A percentile compares a stretch with the other conserved stretches of the same genome.
phyloP scores from a whole-genome alignment of 148 eudicot species.

The Fallopia convolvulus region DNA sequence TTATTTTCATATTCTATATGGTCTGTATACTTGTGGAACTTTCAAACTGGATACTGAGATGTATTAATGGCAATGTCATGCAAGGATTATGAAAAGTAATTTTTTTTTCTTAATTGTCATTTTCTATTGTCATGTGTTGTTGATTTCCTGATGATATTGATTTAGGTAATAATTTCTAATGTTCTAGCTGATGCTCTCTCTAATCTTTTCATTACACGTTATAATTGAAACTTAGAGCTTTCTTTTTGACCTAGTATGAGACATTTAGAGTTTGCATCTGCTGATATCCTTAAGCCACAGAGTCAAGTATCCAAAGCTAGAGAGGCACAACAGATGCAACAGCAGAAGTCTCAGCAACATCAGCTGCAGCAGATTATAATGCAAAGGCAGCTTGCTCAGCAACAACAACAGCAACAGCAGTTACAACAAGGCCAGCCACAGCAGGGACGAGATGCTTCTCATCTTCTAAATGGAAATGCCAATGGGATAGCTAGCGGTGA shows the following conservation, averaged over 20 bases:
- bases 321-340: conserved; percentile 37
- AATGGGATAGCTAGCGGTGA: conserved; percentile 36
- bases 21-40: not conserved
- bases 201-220: not conserved
- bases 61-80: not conserved
- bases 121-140: not conserved
- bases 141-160: not conserved
- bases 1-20: not conserved
- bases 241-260: not conserved
- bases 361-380: conserved; percentile 39
- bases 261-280: conserved; percentile 2
- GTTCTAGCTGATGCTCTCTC: not conserved
- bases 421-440: conserved; percentile 28
- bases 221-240: not conserved
- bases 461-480: conserved; percentile 30
- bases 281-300: conserved; percentile 20
- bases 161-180: not conserved
- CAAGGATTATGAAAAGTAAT: not conserved
- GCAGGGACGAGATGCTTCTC: conserved; percentile 29
- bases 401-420: conserved; percentile 29
- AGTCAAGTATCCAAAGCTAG: conserved; percentile 38
- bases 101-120: not conserved
- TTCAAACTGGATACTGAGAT: not conserved
- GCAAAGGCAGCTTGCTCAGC: conserved; percentile 43
- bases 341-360: conserved; percentile 63